Evolutionary conservation across 2,329 filamentous ascomycete genomes (phyloP).

Genomic region (Zymoseptoria brevis): DNA sequence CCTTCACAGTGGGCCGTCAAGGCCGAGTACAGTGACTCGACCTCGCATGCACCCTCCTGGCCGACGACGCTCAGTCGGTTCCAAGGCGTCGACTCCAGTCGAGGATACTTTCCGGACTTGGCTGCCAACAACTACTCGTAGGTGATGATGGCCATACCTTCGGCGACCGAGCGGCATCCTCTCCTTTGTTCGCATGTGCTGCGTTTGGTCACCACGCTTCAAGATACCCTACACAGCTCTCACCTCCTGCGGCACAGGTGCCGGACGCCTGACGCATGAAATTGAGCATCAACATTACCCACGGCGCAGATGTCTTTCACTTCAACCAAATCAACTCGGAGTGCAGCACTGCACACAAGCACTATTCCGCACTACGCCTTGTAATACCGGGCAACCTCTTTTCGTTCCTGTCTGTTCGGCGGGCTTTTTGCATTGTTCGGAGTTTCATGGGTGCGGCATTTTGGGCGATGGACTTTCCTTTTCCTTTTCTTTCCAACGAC

Average conservation of each 20-base stretch:
- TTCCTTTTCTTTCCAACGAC: not conserved
- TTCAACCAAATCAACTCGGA: too few relatives aligned
- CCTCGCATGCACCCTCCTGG: conserved; percentile 28
- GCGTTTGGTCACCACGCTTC: conserved; percentile 14
- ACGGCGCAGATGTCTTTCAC: too few relatives aligned
- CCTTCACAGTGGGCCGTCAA: conserved; percentile 33
- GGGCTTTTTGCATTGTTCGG: not conserved
- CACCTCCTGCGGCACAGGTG: conserved; percentile 9
- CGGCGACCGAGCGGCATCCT: too few relatives aligned
- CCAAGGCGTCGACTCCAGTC: conserved; percentile 40
- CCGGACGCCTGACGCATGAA: conserved; percentile 9
- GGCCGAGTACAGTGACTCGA: conserved; percentile 34
- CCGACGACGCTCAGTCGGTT: conserved; percentile 36
- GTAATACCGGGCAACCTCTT: not conserved
- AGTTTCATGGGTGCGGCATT: not conserved
- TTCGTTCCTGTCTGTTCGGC: not conserved
- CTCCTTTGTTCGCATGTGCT: conserved; percentile 22
- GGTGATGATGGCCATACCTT: too few relatives aligned
- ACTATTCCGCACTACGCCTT: not conserved
- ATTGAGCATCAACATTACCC: not conserved
- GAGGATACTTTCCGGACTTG: conserved; percentile 41
- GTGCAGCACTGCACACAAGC: not conserved
- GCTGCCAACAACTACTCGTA: conserved; percentile 23
- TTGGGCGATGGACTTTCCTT: not conserved
- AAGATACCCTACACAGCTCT: conserved; percentile 7